Conservation (phyloP, 2,329 filamentous ascomycete species). For the Gnomoniopsis smithogilvyi region DNA sequence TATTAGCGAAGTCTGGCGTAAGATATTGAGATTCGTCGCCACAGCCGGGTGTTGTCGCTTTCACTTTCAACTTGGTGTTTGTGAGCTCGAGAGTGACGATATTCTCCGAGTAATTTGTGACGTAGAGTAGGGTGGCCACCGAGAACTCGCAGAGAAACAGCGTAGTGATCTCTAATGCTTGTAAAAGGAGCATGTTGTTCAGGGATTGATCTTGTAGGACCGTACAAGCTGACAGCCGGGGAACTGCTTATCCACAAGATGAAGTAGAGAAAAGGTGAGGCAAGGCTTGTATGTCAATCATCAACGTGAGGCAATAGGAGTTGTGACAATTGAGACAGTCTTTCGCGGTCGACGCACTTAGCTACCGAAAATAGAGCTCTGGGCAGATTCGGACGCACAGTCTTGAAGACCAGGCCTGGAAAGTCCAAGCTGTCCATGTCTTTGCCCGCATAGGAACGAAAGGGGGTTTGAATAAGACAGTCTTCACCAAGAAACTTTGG, state of each 20-base stretch:
- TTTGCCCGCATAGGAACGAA: too few species aligned
- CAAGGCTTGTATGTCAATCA: too few species aligned
- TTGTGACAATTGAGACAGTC: too few species aligned
- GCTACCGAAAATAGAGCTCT: too few species aligned
- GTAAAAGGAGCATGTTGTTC: background rate
- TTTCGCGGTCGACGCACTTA: too few species aligned
- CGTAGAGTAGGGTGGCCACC: constrained; percentile 41
- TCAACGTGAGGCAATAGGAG: too few species aligned
- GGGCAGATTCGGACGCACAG: too few species aligned
- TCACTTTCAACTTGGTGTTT: constrained; percentile 34
- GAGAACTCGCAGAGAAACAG: constrained; percentile 27
- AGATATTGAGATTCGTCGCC: constrained; percentile 58
- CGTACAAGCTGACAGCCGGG: background rate
- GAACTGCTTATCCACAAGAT: background rate
- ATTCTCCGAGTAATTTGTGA: constrained; percentile 45
- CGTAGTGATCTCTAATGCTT: constrained; percentile 13
- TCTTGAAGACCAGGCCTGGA: too few species aligned
- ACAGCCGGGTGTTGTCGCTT: constrained; percentile 45
- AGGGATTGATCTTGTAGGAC: background rate
- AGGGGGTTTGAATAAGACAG: too few species aligned
- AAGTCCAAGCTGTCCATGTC: too few species aligned
- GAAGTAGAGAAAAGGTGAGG: background rate
- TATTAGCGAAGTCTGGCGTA: constrained; percentile 47
- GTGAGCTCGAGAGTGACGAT: constrained; percentile 46
- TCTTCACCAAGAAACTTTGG: too few species aligned